A percentile compares a stretch with the other conserved stretches of the same genome.
Conservation (phyloP, 805 yeast genomes). For the Grigorovia yakushimaensis region DNA sequence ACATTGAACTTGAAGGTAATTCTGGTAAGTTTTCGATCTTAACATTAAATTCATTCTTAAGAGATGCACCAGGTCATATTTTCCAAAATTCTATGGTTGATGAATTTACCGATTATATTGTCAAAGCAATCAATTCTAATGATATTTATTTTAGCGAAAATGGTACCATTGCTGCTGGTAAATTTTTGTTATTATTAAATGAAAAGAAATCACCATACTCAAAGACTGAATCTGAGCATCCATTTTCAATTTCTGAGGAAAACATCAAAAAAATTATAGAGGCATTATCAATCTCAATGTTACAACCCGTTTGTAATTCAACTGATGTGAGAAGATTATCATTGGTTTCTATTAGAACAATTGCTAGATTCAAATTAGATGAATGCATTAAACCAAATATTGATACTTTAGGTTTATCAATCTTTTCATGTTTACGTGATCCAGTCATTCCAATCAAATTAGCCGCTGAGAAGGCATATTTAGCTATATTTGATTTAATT, state of each 20-base stretch:
- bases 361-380: slow-evolving; percentile 51
- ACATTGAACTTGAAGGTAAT: slow-evolving; percentile 32
- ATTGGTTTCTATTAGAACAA: slow-evolving; percentile 64
- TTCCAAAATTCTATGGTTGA: slow-evolving; percentile 41
- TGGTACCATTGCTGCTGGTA: slow-evolving; percentile 73
- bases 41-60: slow-evolving; percentile 70
- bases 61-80: slow-evolving; percentile 61
- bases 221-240: slow-evolving; percentile 18
- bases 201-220: slow-evolving; percentile 32
- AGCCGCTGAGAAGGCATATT: slow-evolving; percentile 86
- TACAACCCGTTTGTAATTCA: slow-evolving; percentile 51
- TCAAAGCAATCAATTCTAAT: slow-evolving; percentile 33
- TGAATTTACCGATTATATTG: slow-evolving; percentile 42
- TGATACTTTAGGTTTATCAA: slow-evolving; percentile 54
- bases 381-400: slow-evolving; percentile 42
- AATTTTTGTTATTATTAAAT: slow-evolving; percentile 48
- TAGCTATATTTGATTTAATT: slow-evolving; percentile 61
- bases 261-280: slow-evolving; percentile 35
- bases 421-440: slow-evolving; percentile 78
- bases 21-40: slow-evolving; percentile 55
- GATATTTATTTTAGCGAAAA: slow-evolving; percentile 57
- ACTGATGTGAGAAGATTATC: slow-evolving; percentile 72
- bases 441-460: slow-evolving; percentile 82
- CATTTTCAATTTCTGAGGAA: slow-evolving; percentile 36
- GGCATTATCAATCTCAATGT: slow-evolving; percentile 40